These are phyloP conservation scores for Annulohypoxylon maeteangense DNA, from an alignment of 495 filamentous ascomycete species.

Conservation along the genomic window DNA sequence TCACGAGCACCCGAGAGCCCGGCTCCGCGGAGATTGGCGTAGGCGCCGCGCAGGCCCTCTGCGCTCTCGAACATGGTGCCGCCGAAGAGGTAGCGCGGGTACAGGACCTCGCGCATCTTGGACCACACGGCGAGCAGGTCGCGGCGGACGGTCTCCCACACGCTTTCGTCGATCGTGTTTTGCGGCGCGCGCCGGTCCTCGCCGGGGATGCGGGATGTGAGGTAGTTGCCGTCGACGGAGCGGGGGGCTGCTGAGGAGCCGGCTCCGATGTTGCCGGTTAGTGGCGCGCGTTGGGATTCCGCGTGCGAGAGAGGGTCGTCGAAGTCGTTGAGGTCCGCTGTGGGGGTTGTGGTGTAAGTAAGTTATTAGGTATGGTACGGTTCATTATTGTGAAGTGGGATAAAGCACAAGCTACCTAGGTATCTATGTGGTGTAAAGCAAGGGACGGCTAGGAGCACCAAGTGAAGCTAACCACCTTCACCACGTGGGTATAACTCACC, in stretches of 20 bases:
- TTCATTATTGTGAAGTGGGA: not conserved
- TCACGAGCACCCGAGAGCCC: conserved; percentile 66
- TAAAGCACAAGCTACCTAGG: not conserved
- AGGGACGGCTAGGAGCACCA: not conserved
- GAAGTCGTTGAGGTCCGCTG: conserved; percentile 86
- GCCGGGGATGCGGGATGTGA: conserved; percentile 88
- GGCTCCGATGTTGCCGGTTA: conserved; percentile 80
- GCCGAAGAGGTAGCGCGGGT: conserved; percentile 92
- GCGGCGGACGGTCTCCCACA: conserved; percentile 93
- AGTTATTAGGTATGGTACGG: not conserved
- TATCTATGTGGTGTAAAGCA: no score
- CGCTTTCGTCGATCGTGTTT: conserved; percentile 96
- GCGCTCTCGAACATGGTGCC: conserved; percentile 75
- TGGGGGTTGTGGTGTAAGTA: not conserved
- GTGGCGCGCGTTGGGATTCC: conserved; percentile 75
- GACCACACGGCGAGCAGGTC: conserved; percentile 94
- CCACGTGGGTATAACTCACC: conserved; percentile 60
- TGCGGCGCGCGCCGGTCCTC: conserved; percentile 92
- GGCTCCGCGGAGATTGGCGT: conserved; percentile 59
- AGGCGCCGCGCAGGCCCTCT: conserved; percentile 62
- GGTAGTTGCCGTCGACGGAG: conserved; percentile 69
- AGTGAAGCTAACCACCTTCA: not conserved
- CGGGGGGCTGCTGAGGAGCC: conserved; percentile 53
- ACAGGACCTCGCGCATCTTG: conserved; percentile 98
- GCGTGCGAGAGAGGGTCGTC: conserved; percentile 81